phyloP scores from a whole-genome alignment of 495 filamentous ascomycete genomes.

The Neurospora sp. region DNA sequence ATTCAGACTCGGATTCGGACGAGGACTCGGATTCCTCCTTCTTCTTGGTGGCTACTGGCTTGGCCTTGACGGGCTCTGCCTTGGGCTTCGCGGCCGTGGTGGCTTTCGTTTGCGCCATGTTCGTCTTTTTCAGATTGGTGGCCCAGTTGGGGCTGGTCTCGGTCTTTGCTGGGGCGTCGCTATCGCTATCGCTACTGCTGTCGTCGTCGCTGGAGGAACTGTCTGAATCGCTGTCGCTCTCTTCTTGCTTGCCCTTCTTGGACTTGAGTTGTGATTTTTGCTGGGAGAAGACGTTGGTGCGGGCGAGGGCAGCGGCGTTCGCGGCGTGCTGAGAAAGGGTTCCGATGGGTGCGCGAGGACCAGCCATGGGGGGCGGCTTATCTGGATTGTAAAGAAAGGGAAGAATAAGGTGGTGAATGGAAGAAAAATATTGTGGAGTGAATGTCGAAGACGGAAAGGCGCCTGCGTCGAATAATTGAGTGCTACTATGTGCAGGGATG shows the following conservation, averaged over 20 bases:
- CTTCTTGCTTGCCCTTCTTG: constrained; percentile 13
- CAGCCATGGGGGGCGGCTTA: constrained; percentile 18
- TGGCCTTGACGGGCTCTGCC: not conserved
- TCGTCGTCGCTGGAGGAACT: constrained; percentile 14
- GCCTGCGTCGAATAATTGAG: not conserved
- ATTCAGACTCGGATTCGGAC: constrained; percentile 13
- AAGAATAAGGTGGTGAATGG: not conserved
- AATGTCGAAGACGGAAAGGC: not conserved
- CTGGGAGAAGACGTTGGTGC: constrained; percentile 9
- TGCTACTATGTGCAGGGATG: not conserved
- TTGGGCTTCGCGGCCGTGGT: constrained; percentile 4
- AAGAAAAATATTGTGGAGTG: not conserved
- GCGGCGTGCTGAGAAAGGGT: constrained; percentile 21
- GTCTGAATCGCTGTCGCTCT: constrained; percentile 7
- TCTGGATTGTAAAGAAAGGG: constrained; percentile 1
- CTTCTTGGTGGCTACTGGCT: constrained; percentile 6
- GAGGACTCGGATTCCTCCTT: constrained; percentile 1
- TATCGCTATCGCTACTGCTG: constrained; percentile 21
- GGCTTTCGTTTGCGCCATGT: constrained; percentile 3
- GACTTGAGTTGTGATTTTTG: constrained; percentile 11
- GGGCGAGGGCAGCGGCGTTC: constrained; percentile 16
- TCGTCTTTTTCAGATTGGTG: constrained; percentile 7
- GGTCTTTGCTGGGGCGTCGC: constrained; percentile 7
- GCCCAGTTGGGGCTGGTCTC: constrained; percentile 1
- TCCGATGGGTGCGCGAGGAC: constrained; percentile 23